Conservation (phyloP, 331 rosid species). For the Saraca asoca region DNA sequence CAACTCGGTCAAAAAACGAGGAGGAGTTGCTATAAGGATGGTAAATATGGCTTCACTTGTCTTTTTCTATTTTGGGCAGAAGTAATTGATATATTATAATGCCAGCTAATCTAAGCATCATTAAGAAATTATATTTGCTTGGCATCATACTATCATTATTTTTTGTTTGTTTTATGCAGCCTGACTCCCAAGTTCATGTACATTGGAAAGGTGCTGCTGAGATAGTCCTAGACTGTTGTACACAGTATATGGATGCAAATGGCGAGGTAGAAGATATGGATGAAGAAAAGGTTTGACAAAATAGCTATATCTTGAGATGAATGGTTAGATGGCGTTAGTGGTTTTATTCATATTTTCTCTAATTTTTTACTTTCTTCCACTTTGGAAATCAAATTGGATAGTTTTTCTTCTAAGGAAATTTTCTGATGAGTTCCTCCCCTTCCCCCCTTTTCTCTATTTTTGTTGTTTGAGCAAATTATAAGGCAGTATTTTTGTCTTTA, state of each 20-base stretch:
- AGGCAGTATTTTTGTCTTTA: background rate
- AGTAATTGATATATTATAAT: constrained; percentile 10
- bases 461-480: too few relatives aligned
- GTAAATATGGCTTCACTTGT: constrained; percentile 37
- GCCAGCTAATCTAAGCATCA: background rate
- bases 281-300: constrained; percentile 68
- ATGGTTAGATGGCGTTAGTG: too few relatives aligned
- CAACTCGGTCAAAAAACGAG: constrained; percentile 91
- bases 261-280: constrained; percentile 56
- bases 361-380: background rate
- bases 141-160: constrained; percentile 15
- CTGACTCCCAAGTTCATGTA: constrained; percentile 64
- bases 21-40: constrained; percentile 78
- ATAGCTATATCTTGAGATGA: constrained; percentile 6
- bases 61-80: background rate
- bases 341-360: background rate
- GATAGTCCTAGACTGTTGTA: constrained; percentile 74
- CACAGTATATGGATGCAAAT: constrained; percentile 52
- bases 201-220: constrained; percentile 99
- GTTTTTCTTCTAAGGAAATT: too few relatives aligned
- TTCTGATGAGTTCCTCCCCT: too few relatives aligned
- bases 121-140: background rate
- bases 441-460: too few relatives aligned
- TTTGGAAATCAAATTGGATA: too few relatives aligned
- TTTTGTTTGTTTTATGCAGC: constrained; percentile 45